Percentiles rank a stretch among this genome's conserved stretches.
phyloP scores from a whole-genome alignment of 495 filamentous ascomycete genomes.

The Penicillium alfredii region DNA sequence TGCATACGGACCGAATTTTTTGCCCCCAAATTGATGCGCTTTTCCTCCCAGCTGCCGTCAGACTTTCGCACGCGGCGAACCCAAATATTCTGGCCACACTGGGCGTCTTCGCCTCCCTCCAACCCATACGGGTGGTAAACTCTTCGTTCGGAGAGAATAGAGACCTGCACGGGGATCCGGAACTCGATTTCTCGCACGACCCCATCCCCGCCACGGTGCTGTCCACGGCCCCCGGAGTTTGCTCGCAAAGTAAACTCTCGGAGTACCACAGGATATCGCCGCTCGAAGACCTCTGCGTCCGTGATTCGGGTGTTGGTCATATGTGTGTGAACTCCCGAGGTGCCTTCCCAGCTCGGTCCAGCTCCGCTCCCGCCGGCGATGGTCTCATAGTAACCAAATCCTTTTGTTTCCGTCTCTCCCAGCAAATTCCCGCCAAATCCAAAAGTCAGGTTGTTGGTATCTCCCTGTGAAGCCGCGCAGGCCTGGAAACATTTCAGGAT shows the following conservation, averaged over 20 bases:
- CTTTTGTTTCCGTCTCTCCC: slow-evolving; percentile 29
- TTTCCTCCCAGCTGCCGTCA: slow-evolving; percentile 43
- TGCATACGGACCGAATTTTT: slow-evolving; percentile 86
- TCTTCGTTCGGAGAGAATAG: slow-evolving; percentile 76
- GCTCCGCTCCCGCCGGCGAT: slow-evolving; percentile 86
- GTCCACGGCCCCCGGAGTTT: slow-evolving; percentile 48
- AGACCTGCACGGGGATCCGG: slow-evolving; percentile 63
- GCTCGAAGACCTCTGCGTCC: slow-evolving; percentile 83
- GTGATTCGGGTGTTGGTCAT: slow-evolving; percentile 98
- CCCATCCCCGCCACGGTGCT: slow-evolving; percentile 36
- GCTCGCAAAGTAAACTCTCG: slow-evolving; percentile 75
- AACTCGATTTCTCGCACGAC: slow-evolving; percentile 34
- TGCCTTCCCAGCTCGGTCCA: slow-evolving; percentile 76
- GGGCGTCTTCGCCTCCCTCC: slow-evolving; percentile 68
- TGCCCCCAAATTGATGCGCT: slow-evolving; percentile 69
- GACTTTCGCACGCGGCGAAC: slow-evolving; percentile 46
- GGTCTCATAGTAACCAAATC: slow-evolving; percentile 92
- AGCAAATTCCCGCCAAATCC: slow-evolving; percentile 33
- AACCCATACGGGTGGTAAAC: slow-evolving; percentile 85
- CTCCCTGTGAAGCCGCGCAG: slow-evolving; percentile 80
- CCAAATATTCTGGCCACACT: slow-evolving; percentile 28
- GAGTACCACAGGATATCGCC: slow-evolving; percentile 81
- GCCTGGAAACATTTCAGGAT: slow-evolving; percentile 81
- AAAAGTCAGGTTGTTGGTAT: slow-evolving; percentile 68
- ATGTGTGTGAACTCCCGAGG: slow-evolving; percentile 80